These are phyloP conservation scores for Spiraea crenata DNA, from an alignment of 331 rosid species.

Conservation along the genomic window DNA sequence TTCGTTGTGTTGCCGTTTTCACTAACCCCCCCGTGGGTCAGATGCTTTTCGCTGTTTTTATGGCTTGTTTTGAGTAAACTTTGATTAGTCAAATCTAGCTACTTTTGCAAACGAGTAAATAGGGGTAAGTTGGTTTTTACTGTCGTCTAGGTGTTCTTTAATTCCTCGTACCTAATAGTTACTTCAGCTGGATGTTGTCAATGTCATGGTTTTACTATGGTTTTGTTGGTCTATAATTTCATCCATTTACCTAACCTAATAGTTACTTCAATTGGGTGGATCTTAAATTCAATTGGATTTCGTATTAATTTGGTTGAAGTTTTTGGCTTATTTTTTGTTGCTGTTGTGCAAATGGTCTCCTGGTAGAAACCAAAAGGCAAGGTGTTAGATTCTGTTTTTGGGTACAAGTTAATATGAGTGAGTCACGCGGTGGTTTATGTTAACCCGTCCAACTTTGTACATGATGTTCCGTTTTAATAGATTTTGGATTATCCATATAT, in stretches of 20 bases:
- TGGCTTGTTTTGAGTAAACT: background rate
- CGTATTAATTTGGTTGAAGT: background rate
- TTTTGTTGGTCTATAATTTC: background rate
- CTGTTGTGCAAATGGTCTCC: background rate
- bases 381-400: background rate
- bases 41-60: background rate
- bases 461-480: background rate
- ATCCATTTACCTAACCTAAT: background rate
- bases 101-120: background rate
- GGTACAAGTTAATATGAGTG: background rate
- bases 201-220: background rate
- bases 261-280: background rate
- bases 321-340: background rate
- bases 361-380: background rate
- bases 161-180: too few relatives aligned
- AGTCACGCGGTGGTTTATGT: background rate
- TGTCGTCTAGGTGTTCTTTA: too few relatives aligned
- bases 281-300: background rate
- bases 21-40: background rate
- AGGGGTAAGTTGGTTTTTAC: background rate
- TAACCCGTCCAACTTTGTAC: background rate
- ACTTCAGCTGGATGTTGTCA: background rate
- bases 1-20: slow-evolving; percentile 33
- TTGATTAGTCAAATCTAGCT: background rate
- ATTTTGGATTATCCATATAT: too few relatives aligned